These are phyloP conservation scores for Ophiostoma tasmaniense DNA, from an alignment of 2,329 filamentous ascomycete genomes.

Conservation along the genomic window DNA sequence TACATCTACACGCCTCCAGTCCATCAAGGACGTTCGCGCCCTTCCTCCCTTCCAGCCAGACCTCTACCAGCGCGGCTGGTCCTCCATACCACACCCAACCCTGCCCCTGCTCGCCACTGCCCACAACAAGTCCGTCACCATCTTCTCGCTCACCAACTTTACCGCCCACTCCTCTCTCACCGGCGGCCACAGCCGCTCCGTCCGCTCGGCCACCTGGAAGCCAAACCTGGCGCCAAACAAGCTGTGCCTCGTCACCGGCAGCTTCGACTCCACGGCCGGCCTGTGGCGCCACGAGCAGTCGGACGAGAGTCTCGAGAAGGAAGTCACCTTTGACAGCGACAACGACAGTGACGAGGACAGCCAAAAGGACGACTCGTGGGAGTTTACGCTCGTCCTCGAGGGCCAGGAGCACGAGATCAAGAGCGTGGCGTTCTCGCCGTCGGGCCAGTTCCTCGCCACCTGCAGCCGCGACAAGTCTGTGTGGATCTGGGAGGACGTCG, in stretches of 20 bases:
- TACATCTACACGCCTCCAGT: neutral
- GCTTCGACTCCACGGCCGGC: conserved; percentile 87
- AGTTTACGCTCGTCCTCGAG: conserved; percentile 83
- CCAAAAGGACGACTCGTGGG: conserved; percentile 66
- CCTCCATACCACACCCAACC: conserved; percentile 73
- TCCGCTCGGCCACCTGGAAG: conserved; percentile 85
- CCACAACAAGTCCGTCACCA: conserved; percentile 75
- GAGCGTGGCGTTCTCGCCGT: conserved; percentile 63
- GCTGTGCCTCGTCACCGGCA: conserved; percentile 80
- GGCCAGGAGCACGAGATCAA: conserved; percentile 95
- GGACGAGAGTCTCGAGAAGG: conserved; percentile 31
- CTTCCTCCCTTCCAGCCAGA: conserved; percentile 46
- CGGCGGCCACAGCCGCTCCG: conserved; percentile 82
- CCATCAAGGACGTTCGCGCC: conserved; percentile 29
- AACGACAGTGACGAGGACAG: conserved; percentile 25
- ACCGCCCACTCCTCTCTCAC: conserved; percentile 69
- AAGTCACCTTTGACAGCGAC: conserved; percentile 28
- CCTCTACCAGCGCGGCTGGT: conserved; percentile 71
- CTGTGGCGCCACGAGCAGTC: conserved; percentile 63
- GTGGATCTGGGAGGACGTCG: conserved; percentile 97
- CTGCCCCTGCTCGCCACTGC: conserved; percentile 84
- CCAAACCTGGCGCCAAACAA: conserved; percentile 53
- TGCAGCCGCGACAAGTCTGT: conserved; percentile 89
- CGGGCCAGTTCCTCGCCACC: conserved; percentile 73
- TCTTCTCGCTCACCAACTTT: conserved; percentile 81